A percentile compares a stretch with the other conserved stretches of the same genome.
phyloP scores from a whole-genome alignment of 2,329 filamentous ascomycete genomes.

The Apiospora arundinis region DNA sequence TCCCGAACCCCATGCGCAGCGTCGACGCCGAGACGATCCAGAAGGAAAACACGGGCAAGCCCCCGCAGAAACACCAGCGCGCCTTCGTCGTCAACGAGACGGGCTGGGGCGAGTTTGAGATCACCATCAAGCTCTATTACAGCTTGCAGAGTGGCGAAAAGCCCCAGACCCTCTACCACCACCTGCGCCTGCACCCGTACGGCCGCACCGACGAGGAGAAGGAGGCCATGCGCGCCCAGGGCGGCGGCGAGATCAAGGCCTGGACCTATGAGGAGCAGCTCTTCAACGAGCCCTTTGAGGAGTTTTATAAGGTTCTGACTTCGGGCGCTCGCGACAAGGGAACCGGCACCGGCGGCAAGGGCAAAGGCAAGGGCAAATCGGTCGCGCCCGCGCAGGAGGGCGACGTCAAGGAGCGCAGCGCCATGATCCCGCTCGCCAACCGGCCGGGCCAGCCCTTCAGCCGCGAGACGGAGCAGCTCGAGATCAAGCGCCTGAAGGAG shows the following conservation, averaged over 20 bases:
- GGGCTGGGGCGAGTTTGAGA: constrained; percentile 98
- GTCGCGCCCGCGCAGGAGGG: constrained; percentile 32
- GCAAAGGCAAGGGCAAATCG: constrained; percentile 63
- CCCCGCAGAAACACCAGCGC: constrained; percentile 57
- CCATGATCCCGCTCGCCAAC: constrained; percentile 74
- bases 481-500: constrained; percentile 66
- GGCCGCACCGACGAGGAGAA: constrained; percentile 80
- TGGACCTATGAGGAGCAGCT: constrained; percentile 94
- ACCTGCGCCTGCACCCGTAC: constrained; percentile 89
- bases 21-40: constrained; percentile 44
- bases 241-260: constrained; percentile 69
- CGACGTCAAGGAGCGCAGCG: constrained; percentile 66
- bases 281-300: constrained; percentile 96
- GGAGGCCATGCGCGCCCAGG: constrained; percentile 64
- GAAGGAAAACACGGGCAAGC: constrained; percentile 39
- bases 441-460: constrained; percentile 76
- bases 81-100: constrained; percentile 86
- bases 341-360: constrained; percentile 49
- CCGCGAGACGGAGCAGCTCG: constrained; percentile 69
- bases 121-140: constrained; percentile 94
- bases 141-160: constrained; percentile 88
- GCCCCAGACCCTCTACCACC: constrained; percentile 93
- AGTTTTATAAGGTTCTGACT: constrained; percentile 88
- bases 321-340: constrained; percentile 66
- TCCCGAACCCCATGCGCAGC: constrained; percentile 87